Evolutionary conservation across 352 stramenopile species (phyloP), one percentile per base, ranked within the genome.

Genomic region (Phytopythium boreale): DNA sequence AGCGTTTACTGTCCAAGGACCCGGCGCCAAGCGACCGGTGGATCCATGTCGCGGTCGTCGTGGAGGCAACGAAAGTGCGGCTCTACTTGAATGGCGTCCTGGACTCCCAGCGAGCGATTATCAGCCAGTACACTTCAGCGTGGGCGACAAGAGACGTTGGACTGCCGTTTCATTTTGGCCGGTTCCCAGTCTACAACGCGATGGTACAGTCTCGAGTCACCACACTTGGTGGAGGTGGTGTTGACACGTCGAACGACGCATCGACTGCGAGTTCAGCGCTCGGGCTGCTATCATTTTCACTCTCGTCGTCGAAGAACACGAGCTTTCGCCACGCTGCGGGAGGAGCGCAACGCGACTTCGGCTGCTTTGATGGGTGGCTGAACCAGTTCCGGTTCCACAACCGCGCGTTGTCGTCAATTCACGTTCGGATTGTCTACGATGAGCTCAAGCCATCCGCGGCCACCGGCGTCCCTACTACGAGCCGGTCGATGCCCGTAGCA

Each of bases 341-440:
- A 39, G 43, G 24, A n/a, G 11, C 3, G 2, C 31, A 29, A 29
- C 29, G 11, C 27, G 55, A 34, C 64, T 72, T 84, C 26, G 46
- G 66, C 41, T 86, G 80, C 15, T 93, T 98, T 57, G 76, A 97
- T 36, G 93, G 93, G 0, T 82, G 84, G 57, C 62, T 98, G 37
- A 80, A 82, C 29, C 85, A 96, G 41, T 89, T 97, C 27, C 87
- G 90, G 5, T 97, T 95, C 41, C 95, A 97, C 59, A 95, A 92
- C 52, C 84, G 93, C 1, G 86, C 92, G 17, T 59, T 98, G 20
- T 97, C 89, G 15, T 88, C 92, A 6, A 98, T 98, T 61, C 93
- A 98, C 63, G 89, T 97, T 15, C 86, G 87, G 1, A 93, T 98
- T 41, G 81, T 97, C 20, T 98, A 74, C 46, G 93, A 98, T 57